Conservation (phyloP, 352 stramenopile species). For the Globisporangium uncinulatum region DNA sequence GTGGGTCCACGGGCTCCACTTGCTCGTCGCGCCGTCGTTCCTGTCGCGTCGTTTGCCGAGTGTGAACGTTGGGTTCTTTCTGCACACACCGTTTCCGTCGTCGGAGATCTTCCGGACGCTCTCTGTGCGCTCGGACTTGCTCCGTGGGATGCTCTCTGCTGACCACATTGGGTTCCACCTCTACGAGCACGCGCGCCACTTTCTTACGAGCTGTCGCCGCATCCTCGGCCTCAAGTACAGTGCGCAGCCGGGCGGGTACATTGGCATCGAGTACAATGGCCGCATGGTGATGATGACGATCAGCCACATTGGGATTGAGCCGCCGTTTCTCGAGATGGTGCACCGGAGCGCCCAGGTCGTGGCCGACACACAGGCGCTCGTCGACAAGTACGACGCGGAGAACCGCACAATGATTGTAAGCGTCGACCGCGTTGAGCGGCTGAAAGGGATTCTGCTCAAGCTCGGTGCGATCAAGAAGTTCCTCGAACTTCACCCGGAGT, state of each 20-base stretch:
- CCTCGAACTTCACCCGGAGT: constrained; percentile 77
- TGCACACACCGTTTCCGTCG: constrained; percentile 99
- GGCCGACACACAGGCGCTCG: constrained; percentile 32
- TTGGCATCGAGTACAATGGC: constrained; percentile 96
- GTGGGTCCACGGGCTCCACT: constrained; percentile 98
- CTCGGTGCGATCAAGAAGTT: constrained; percentile 95
- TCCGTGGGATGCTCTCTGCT: constrained; percentile 95
- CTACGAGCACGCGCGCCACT: constrained; percentile 97
- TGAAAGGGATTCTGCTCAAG: constrained; percentile 98
- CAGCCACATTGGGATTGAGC: constrained; percentile 97
- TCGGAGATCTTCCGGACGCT: constrained; percentile 99
- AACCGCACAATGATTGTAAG: constrained; percentile 88
- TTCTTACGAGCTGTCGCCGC: constrained; percentile 94
- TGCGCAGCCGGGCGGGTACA: constrained; percentile 88
- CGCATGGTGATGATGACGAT: constrained; percentile 95
- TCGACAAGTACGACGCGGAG: constrained; percentile 44
- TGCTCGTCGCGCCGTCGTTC: constrained; percentile 98
- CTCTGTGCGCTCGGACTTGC: constrained; percentile 93
- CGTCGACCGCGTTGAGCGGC: constrained; percentile 93
- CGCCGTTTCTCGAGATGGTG: constrained; percentile 73
- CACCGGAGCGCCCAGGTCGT: constrained; percentile 48
- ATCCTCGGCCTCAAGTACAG: constrained; percentile 88
- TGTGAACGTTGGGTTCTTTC: constrained; percentile 96
- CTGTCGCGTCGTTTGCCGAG: constrained; percentile 87
- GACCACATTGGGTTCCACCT: constrained; percentile 98